Percentiles rank a stretch among this genome's conserved stretches.
Evolutionary conservation across 306 rosid species (phyloP).

Genomic region (Gynostemma pentaphyllum): DNA sequence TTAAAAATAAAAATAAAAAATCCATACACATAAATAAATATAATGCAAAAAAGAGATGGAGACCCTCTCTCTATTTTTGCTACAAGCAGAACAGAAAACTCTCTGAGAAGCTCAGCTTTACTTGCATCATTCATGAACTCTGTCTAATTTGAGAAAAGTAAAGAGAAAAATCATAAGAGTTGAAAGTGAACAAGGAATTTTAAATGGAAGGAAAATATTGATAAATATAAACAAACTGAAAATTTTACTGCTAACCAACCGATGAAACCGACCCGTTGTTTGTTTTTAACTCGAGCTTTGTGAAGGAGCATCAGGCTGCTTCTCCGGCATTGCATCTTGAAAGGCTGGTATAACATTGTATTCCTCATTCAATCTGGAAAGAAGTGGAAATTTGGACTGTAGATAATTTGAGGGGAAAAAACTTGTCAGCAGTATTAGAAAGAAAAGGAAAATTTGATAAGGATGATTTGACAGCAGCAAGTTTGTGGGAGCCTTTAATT

Average conservation of each 20-base stretch:
- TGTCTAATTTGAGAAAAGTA: not conserved
- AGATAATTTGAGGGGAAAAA: not conserved
- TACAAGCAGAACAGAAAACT: no score
- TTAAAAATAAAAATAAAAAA: no score
- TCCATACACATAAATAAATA: no score
- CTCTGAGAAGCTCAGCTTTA: no score
- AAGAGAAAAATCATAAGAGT: not conserved
- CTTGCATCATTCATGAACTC: not conserved
- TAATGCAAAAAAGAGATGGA: no score
- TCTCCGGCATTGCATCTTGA: constrained; percentile 49
- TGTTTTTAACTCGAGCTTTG: constrained; percentile 12
- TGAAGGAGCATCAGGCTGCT: constrained; percentile 53
- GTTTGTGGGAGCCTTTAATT: not conserved
- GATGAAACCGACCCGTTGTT: not conserved
- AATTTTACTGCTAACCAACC: not conserved
- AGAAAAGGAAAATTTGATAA: not conserved
- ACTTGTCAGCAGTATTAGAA: not conserved
- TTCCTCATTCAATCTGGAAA: constrained; percentile 47
- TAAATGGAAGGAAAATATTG: not conserved
- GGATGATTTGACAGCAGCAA: no score
- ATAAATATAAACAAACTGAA: not conserved
- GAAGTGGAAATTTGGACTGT: constrained; percentile 52
- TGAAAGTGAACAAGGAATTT: not conserved
- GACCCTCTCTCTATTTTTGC: not conserved
- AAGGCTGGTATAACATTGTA: constrained; percentile 46